Conservation (phyloP, 768 basidiomycete genomes). For the Termitomyces heimii region DNA sequence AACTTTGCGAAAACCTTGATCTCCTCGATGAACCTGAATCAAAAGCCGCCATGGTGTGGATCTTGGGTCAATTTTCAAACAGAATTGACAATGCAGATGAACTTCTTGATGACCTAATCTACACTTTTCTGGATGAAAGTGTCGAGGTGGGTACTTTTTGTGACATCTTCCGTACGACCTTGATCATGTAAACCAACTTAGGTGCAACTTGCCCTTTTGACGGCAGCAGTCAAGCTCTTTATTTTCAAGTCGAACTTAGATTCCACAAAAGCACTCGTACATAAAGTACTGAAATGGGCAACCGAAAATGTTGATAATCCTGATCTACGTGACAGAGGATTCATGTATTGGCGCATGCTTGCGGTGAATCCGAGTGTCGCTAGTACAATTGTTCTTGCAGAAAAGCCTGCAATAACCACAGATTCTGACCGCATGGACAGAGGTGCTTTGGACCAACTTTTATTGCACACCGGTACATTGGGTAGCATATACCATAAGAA, state of each 20-base stretch:
- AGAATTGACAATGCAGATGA: constrained; percentile 95
- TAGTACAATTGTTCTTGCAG: constrained; percentile 83
- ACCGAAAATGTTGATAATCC: constrained; percentile 99
- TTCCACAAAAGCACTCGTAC: constrained; percentile 81
- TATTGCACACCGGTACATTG: constrained; percentile 90
- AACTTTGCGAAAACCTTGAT: constrained; percentile 88
- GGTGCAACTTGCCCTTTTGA: constrained; percentile 94
- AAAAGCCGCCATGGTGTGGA: constrained; percentile 98
- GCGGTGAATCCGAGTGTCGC: constrained; percentile 89
- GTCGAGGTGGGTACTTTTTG: constrained; percentile 61
- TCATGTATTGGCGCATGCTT: constrained; percentile 99
- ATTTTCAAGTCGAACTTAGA: constrained; percentile 83
- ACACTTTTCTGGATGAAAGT: constrained; percentile 89
- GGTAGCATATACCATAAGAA: constrained; percentile 98
- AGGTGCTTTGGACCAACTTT: constrained; percentile 88
- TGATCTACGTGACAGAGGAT: constrained; percentile 93
- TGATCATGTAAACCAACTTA: constrained; percentile 21
- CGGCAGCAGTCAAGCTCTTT: constrained; percentile 94
- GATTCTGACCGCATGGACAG: constrained; percentile 98
- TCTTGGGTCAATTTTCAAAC: constrained; percentile 93
- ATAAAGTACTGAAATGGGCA: constrained; percentile 94
- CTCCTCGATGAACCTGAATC: constrained; percentile 92
- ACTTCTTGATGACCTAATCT: constrained; percentile 85
- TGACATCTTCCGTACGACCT: not conserved
- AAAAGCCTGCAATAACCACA: constrained; percentile 96